Evolutionary conservation across 2,329 filamentous ascomycete genomes (phyloP), one percentile per base, ranked within the genome.

Genomic region (Talaromyces verruculosus): DNA sequence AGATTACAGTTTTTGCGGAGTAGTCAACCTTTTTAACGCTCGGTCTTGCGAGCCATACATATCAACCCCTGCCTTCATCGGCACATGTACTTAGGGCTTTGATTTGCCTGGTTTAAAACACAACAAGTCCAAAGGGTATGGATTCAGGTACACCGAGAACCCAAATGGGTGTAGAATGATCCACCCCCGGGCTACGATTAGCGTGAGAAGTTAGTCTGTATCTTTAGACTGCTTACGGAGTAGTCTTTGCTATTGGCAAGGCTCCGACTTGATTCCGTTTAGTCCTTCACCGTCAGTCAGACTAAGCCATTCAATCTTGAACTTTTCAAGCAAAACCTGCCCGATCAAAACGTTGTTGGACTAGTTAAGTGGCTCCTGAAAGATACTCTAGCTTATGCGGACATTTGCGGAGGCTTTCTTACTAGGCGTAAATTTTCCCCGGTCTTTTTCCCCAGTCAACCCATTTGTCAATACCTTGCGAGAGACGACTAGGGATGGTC

Each of bases 111-210:
- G 19, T 43, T 30, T 33, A 39, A 58, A 37, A 22, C 55, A 58
- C n/a, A 19, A 28, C 22, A 22, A 43, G 13, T 43, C 39, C 19
- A 30, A 28, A 45, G 8, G 37, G 22, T n/a, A 28, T 45, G 22
- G 22, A 22, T n/a, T 60, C 57, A 60, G 57, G 47, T 25, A 53
- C 61, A 63, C 61, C 61, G 61, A 22, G 37, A 28, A 22, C 61
- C 61, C 45, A 63, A 63, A 63, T 22, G 10, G 61, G 61, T 25
- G 61, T 60, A 60, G 57, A 60, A 60, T 33, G 57, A 60, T 60
- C 57, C 57, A 60, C 57, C 57, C 57, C 57, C 57, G n/a, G 57
- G 57, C 37, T 39, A 45, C 37, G 45, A n/a, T 28, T 41, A 60
- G 37, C 22, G 39, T 43, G 30, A 17, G 17, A 43, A 59, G 39